Conservation (phyloP, 805 yeast species). For the Myxozyma mucilagina region DNA sequence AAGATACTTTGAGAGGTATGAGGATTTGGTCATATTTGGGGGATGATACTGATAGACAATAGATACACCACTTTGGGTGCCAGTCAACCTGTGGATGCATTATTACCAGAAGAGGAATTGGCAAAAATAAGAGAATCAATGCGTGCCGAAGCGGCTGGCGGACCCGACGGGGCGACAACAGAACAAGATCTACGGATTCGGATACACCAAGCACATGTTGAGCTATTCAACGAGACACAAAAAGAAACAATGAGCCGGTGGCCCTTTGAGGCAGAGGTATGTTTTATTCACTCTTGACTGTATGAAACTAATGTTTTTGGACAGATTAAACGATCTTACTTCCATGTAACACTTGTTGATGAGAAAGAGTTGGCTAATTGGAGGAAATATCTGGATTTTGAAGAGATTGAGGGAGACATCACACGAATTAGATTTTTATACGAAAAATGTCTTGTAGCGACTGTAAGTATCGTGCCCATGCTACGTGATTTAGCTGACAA, state of each 20-base stretch:
- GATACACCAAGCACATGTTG: conserved; percentile 49
- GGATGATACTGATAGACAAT: neutral
- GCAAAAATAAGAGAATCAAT: conserved; percentile 36
- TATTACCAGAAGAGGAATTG: conserved; percentile 39
- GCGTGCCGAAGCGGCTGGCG: conserved; percentile 9
- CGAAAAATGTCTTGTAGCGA: conserved; percentile 71
- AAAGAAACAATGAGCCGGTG: conserved; percentile 59
- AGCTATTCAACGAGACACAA: conserved; percentile 51
- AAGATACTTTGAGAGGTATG: conserved; percentile 55
- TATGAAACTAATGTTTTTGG: neutral
- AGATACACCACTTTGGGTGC: conserved; percentile 37
- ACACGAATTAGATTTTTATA: conserved; percentile 51
- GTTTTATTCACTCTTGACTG: neutral
- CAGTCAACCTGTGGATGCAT: conserved; percentile 40
- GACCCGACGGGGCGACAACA: conserved; percentile 39
- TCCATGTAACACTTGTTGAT: conserved; percentile 51
- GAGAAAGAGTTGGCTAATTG: conserved; percentile 54
- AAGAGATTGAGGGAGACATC: conserved; percentile 42
- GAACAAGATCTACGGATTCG: conserved; percentile 46
- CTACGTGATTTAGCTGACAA: no score
- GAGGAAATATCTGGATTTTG: conserved; percentile 62
- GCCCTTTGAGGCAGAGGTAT: conserved; percentile 62
- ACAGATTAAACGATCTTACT: conserved; percentile 56
- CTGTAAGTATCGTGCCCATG: conserved; percentile 9
- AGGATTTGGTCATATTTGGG: no score